A percentile compares a stretch with the other conserved stretches of the same genome.
Conservation (phyloP, 139 green algal species). For the Picochlorum sp. region DNA sequence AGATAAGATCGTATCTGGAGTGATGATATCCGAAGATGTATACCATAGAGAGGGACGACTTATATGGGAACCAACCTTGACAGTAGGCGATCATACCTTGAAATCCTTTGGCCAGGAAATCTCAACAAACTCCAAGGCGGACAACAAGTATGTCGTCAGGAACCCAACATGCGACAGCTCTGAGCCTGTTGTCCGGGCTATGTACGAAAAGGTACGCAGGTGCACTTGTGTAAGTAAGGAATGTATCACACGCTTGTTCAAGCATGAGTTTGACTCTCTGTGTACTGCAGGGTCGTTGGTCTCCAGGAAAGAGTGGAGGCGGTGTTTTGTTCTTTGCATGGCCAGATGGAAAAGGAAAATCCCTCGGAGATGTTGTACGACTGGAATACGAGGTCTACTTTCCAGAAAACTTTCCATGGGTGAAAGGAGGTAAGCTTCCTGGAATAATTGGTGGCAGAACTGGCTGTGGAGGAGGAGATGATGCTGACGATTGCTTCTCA, state of each 20-base stretch:
- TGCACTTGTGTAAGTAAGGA: neutral
- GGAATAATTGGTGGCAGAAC: constrained; percentile 1
- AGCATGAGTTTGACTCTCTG: neutral
- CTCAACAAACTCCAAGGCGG: neutral
- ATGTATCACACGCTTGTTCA: neutral
- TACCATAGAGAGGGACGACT: neutral
- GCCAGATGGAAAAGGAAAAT: neutral
- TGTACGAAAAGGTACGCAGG: constrained; percentile 4
- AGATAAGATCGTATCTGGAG: neutral
- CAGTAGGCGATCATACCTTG: constrained; percentile 2
- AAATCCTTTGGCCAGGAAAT: constrained; percentile 1
- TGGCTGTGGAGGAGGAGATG: constrained; percentile 9
- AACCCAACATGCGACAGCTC: neutral
- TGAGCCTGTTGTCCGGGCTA: neutral
- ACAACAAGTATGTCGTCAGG: constrained; percentile 8
- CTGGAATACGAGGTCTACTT: constrained; percentile 15
- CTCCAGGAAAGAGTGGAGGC: neutral
- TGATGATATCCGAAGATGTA: neutral
- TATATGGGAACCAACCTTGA: constrained; percentile 1
- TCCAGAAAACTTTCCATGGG: constrained; percentile 11
- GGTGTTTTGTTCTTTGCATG: constrained; percentile 13
- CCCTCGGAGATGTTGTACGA: neutral
- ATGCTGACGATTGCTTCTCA: constrained; percentile 10
- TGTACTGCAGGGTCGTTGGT: constrained; percentile 11
- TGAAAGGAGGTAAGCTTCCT: constrained; percentile 7